Evolutionary conservation across 495 filamentous ascomycete species (phyloP), one percentile per base, ranked within the genome.

Genomic region (Penicillium pulvis): DNA sequence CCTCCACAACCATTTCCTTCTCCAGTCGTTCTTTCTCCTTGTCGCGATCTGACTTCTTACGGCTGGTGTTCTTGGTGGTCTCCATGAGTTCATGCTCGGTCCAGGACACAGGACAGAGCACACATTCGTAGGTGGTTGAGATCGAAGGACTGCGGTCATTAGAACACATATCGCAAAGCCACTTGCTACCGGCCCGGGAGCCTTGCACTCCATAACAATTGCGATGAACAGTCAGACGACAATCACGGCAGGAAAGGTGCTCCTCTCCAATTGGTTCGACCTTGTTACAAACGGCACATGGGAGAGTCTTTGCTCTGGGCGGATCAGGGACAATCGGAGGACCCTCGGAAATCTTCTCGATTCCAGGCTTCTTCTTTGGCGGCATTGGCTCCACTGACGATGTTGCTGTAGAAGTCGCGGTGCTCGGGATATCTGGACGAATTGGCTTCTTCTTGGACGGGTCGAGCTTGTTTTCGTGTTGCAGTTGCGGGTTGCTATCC

Each of bases 21-120:
- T 96, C 93, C 30, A 88, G 64, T 2, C 89, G 81, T 65, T 97
- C 94, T 60, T 91, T 92, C 64, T 97, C 93, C 35, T 88, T 85
- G 46, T 97, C 94, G 50, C 92, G 87, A 44, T 97, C 93, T 0
- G 88, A 90, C 79, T 96, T 96, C 78, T 98, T 99, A 75, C 92
- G 92, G 64, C 93, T 87, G 7, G 86, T 87, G 30, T 87, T 81
- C 75, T 90, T 96, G 11, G 88, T 89, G 4, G 90, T 86, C 68
- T 94, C 92, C 58, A 95, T 84, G 50, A 96, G 86, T 28, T 95
- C 90, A 57, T 90, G 85, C 46, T 91, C 86, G 0, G 85, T 91
- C 59, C 81, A 76, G 17, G 71, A 71, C 12, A 95, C 84, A 19
- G 94, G 91, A 63, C 94, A 98, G 17, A 98, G 79, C 41, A 95